These are phyloP conservation scores for Cucumis variabilis DNA, from an alignment of 331 rosid genomes.

Conservation along the genomic window DNA sequence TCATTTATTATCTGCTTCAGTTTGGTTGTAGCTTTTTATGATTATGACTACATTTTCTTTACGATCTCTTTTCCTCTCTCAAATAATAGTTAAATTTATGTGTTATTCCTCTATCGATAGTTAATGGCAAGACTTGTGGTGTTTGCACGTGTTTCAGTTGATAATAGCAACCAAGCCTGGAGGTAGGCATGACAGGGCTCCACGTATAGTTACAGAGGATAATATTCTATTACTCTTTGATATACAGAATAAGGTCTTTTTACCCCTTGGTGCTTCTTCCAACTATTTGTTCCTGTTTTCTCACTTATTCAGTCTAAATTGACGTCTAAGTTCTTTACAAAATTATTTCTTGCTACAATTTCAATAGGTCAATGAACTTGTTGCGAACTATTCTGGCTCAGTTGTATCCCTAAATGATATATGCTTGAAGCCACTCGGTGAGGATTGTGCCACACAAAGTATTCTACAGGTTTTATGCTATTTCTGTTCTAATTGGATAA, in stretches of 20 bases:
- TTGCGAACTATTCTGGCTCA: slow-evolving; percentile 78
- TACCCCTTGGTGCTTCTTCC: slow-evolving; percentile 37
- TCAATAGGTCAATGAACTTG: slow-evolving; percentile 72
- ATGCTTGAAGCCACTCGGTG: slow-evolving; percentile 93
- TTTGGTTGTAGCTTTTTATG: neutral
- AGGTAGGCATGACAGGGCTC: slow-evolving; percentile 57
- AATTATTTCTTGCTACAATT: slow-evolving; percentile 36
- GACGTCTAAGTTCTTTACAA: neutral
- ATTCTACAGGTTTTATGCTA: slow-evolving; percentile 79
- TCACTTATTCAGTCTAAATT: neutral
- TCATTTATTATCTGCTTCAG: neutral
- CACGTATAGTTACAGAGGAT: slow-evolving; percentile 84
- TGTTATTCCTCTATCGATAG: slow-evolving; percentile 19
- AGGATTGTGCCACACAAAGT: slow-evolving; percentile 98
- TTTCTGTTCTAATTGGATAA: slow-evolving; percentile 32
- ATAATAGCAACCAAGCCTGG: slow-evolving; percentile 79
- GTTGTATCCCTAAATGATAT: slow-evolving; percentile 77
- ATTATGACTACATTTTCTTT: neutral
- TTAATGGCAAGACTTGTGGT: slow-evolving; percentile 34
- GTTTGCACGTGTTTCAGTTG: slow-evolving; percentile 60
- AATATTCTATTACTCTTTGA: slow-evolving; percentile 87
- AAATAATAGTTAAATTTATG: neutral
- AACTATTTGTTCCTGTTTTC: slow-evolving; percentile 4
- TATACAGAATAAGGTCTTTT: slow-evolving; percentile 80
- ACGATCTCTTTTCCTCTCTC: neutral